These are phyloP conservation scores for Hydnum rufescens DNA, from an alignment of 768 basidiomycete species.

Conservation along the genomic window DNA sequence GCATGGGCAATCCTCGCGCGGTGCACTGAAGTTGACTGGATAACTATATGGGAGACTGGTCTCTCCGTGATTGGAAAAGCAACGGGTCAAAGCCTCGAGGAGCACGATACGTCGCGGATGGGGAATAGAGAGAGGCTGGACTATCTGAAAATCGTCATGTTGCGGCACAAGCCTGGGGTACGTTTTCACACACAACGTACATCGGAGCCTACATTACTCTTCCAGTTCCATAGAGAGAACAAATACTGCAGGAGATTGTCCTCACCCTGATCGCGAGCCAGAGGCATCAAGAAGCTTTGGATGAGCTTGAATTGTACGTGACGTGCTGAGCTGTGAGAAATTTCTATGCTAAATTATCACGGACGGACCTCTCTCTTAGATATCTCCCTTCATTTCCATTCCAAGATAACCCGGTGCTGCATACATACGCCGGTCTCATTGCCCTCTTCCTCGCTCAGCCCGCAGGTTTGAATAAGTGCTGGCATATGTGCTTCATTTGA, in stretches of 20 bases:
- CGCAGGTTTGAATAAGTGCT: too few species aligned
- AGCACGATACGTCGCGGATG: slow-evolving; percentile 12
- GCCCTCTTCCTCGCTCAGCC: slow-evolving; percentile 30
- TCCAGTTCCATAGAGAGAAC: slow-evolving; percentile 35
- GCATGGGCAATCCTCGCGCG: slow-evolving; percentile 58
- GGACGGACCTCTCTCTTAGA: too few species aligned
- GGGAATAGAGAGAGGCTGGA: slow-evolving; percentile 1
- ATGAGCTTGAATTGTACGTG: slow-evolving; percentile 68
- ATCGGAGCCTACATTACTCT: slow-evolving; percentile 23
- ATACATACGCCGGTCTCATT: slow-evolving; percentile 66
- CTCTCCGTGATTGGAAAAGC: slow-evolving; percentile 24
- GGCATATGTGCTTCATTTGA: too few species aligned
- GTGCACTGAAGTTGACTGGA: slow-evolving; percentile 67
- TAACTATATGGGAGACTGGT: slow-evolving; percentile 45
- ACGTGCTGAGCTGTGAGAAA: slow-evolving; percentile 5
- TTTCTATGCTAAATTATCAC: too few species aligned
- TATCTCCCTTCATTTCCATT: slow-evolving; percentile 80
- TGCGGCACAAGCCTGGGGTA: too few species aligned
- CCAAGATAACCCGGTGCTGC: slow-evolving; percentile 59
- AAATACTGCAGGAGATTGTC: slow-evolving; percentile 54
- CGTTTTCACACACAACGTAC: slow-evolving; percentile 48
- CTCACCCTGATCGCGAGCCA: slow-evolving; percentile 40
- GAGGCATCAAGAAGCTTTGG: slow-evolving; percentile 48
- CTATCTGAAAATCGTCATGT: slow-evolving; percentile 37
- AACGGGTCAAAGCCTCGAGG: too few species aligned